Percentiles rank a stretch among this genome's conserved stretches.
These are phyloP conservation scores for Talaromyces stipitatus DNA, from an alignment of 495 filamentous ascomycete species.

Conservation along the genomic window DNA sequence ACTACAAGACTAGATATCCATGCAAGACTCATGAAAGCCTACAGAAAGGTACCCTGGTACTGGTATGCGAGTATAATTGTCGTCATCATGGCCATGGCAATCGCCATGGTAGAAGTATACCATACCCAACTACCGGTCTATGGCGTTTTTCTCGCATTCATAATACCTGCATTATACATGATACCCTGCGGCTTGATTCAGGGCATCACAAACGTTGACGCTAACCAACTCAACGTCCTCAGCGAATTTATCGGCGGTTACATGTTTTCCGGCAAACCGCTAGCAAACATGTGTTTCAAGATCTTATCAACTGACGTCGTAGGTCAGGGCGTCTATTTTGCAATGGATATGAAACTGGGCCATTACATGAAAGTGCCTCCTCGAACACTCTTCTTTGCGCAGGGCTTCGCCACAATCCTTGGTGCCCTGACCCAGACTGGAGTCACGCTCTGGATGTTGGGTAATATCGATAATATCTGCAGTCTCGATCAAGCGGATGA, in stretches of 20 bases:
- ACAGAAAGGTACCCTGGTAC: conserved; percentile 66
- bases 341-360: conserved; percentile 38
- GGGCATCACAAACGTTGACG: conserved; percentile 81
- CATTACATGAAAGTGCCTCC: conserved; percentile 40
- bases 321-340: conserved; percentile 22
- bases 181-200: conserved; percentile 82
- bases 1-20: conserved; percentile 56
- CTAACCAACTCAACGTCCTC: conserved; percentile 42
- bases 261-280: conserved; percentile 21
- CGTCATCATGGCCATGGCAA: conserved; percentile 65
- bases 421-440: conserved; percentile 30
- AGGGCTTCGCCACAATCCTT: conserved; percentile 31
- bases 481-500: conserved; percentile 20
- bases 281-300: conserved; percentile 33
- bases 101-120: conserved; percentile 77
- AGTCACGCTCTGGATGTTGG: conserved; percentile 36
- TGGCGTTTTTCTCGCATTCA: conserved; percentile 65
- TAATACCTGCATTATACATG: conserved; percentile 67
- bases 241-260: conserved; percentile 28
- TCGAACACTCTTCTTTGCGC: conserved; percentile 28
- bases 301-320: conserved; percentile 14
- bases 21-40: conserved; percentile 67
- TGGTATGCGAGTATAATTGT: conserved; percentile 75
- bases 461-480: conserved; percentile 30
- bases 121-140: conserved; percentile 77